Evolutionary conservation across 2,329 filamentous ascomycete species (phyloP), one percentile per base, ranked within the genome.

Genomic region (Phialophora verrucosa): DNA sequence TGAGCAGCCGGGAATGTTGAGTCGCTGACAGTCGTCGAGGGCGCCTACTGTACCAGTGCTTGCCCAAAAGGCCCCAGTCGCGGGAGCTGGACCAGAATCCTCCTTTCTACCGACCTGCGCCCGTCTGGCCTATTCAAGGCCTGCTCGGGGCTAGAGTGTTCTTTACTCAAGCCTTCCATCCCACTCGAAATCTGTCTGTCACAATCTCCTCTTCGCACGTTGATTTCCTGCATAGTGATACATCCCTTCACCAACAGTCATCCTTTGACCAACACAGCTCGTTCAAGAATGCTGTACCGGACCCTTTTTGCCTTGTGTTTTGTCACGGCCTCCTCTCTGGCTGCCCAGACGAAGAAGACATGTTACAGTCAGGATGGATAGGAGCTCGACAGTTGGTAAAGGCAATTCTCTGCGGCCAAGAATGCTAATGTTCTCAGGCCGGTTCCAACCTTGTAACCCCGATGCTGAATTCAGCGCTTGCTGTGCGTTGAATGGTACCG

Each of bases 311-410:
- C 32, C 7, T 47, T 54, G 25, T 49, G 17, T 42, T 42, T 17
- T 17, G 12, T 47, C 14, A n/a, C n/a, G n/a, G 63, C 57, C 27
- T 47, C 57, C 31, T 44, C 49, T 20, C n/a, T 59, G 42, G 20
- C 57, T 5, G 57, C 32, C 8, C 42, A 42, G 57, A 59, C 57
- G 17, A 59, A 49, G 38, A 59, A 65, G 51, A 23, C 31, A 61
- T 65, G 63, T 47, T 65, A 65, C 51, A 65, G 63, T 29, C 51
- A 62, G 49, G 51, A 65, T 38, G 63, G 63, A 17, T 35, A 61
- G 38, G 50, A 55, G 25, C 63, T 65, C n/a, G 63, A 54, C 27
- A 25, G 42, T 61, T 38, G 17, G 58, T 51, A n/a, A n/a, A n/a
- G 50, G 20, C 27, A 12, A 20, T 20, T 20, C 23, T 38, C 17